These are phyloP conservation scores for Lyophyllum decastes DNA, from an alignment of 768 basidiomycete species.

Conservation along the genomic window DNA sequence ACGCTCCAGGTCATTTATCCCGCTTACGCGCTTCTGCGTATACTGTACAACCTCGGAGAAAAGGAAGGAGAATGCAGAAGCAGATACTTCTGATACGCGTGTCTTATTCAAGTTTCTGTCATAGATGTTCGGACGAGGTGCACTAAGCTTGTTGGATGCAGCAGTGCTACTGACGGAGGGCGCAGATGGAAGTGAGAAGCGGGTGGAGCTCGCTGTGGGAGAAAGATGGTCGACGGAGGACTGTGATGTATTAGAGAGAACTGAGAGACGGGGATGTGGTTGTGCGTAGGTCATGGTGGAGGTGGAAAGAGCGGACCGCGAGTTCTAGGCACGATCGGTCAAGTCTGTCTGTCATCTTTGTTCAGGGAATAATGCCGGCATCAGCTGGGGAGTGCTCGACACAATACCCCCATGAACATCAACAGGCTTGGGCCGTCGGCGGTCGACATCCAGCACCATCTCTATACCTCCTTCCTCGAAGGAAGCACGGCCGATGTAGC, in stretches of 20 bases:
- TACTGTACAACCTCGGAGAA: slow-evolving; percentile 95
- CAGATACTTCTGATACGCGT: slow-evolving; percentile 79
- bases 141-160: slow-evolving; percentile 34
- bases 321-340: not conserved
- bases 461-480: slow-evolving; percentile 73
- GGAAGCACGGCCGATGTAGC: slow-evolving; percentile 78
- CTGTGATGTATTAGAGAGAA: slow-evolving; percentile 62
- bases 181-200: slow-evolving; percentile 69
- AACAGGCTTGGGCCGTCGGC: slow-evolving; percentile 47
- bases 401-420: slow-evolving; percentile 27
- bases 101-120: slow-evolving; percentile 90
- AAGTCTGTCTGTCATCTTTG: not conserved
- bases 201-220: slow-evolving; percentile 61
- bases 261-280: slow-evolving; percentile 68
- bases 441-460: slow-evolving; percentile 67
- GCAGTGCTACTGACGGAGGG: slow-evolving; percentile 45
- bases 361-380: not conserved
- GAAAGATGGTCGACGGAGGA: slow-evolving; percentile 52
- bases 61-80: slow-evolving; percentile 84
- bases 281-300: slow-evolving; percentile 53
- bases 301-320: slow-evolving; percentile 3
- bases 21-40: slow-evolving; percentile 92
- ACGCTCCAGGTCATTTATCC: slow-evolving; percentile 93
- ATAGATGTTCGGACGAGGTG: slow-evolving; percentile 75
- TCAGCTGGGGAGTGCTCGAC: not conserved